A percentile compares a stretch with the other conserved stretches of the same genome.
Conservation (phyloP, 2,329 filamentous ascomycete species). For the Dryadomyces quercus-mongolicae region DNA sequence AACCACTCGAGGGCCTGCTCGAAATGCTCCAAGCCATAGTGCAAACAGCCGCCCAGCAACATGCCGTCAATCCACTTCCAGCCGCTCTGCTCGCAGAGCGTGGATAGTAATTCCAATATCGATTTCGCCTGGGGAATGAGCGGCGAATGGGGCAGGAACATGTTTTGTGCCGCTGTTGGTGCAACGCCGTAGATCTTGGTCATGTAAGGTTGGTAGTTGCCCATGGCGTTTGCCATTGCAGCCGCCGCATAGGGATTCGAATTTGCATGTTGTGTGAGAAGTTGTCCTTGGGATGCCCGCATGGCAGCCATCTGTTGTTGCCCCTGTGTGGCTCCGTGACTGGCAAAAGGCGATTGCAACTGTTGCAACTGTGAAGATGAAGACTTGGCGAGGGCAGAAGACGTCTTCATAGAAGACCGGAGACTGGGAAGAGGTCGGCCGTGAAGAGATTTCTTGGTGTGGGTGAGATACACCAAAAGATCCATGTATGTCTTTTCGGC, state of each 20-base stretch:
- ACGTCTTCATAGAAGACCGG: conserved; percentile 31
- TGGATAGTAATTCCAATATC: conserved; percentile 60
- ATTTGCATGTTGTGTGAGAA: not conserved
- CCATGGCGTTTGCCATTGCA: conserved; percentile 9
- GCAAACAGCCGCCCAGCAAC: conserved; percentile 78
- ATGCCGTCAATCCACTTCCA: conserved; percentile 94
- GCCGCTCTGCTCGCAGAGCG: conserved; percentile 63
- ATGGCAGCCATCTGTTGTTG: not conserved
- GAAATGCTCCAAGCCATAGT: conserved; percentile 81
- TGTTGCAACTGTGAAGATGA: conserved; percentile 26
- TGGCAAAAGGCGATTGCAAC: not conserved
- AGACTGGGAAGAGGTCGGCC: conserved; percentile 24
- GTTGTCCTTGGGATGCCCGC: not conserved
- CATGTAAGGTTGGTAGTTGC: conserved; percentile 9
- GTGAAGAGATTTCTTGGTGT: conserved; percentile 37
- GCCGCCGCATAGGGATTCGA: not conserved
- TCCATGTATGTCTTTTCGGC: conserved; percentile 66
- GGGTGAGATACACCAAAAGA: conserved; percentile 52
- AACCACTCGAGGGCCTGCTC: conserved; percentile 67
- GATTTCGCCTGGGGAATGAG: conserved; percentile 43
- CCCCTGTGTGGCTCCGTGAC: not conserved
- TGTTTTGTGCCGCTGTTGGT: conserved; percentile 4
- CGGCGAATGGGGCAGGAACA: conserved; percentile 22
- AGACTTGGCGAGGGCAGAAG: conserved; percentile 36
- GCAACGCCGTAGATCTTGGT: conserved; percentile 7